Evolutionary conservation across 371 early-diverging fungal species (phyloP).

Genomic region (Parasitella parasitica): DNA sequence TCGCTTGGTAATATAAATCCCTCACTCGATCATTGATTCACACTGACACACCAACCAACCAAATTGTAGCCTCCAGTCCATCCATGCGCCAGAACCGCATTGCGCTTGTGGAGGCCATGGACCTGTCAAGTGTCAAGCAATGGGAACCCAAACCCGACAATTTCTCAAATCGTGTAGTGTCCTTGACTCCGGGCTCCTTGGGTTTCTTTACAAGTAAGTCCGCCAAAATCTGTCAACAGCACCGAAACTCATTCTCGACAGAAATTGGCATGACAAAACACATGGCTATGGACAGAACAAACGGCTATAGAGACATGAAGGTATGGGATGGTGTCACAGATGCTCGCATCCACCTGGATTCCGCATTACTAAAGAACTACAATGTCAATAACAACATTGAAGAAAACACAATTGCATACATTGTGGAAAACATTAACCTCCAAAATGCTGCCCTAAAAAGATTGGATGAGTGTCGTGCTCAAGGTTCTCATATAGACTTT

Average conservation of each 20-base stretch:
- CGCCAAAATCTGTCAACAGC: background rate
- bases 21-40: background rate
- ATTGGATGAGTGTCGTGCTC: conserved; percentile 36
- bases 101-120: conserved; percentile 77
- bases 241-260: conserved; percentile 11
- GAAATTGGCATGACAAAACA: conserved; percentile 67
- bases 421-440: conserved; percentile 54
- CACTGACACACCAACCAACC: background rate
- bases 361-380: conserved; percentile 27
- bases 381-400: background rate
- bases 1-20: conserved; percentile 59
- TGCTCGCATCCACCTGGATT: conserved; percentile 66
- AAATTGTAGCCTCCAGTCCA: conserved; percentile 49
- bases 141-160: conserved; percentile 49
- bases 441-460: conserved; percentile 52
- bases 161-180: conserved; percentile 79
- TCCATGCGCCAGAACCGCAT: conserved; percentile 54
- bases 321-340: conserved; percentile 80
- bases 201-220: conserved; percentile 47
- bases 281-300: conserved; percentile 49
- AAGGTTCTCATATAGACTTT: conserved; percentile 46
- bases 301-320: conserved; percentile 62
- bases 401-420: conserved; percentile 50
- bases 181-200: conserved; percentile 61
- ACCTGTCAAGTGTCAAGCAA: conserved; percentile 48